Percentiles rank a stretch among this genome's conserved stretches.
Evolutionary conservation across 1,284 basidiomycete genomes (phyloP).

Genomic region (Polyporus tsugae): DNA sequence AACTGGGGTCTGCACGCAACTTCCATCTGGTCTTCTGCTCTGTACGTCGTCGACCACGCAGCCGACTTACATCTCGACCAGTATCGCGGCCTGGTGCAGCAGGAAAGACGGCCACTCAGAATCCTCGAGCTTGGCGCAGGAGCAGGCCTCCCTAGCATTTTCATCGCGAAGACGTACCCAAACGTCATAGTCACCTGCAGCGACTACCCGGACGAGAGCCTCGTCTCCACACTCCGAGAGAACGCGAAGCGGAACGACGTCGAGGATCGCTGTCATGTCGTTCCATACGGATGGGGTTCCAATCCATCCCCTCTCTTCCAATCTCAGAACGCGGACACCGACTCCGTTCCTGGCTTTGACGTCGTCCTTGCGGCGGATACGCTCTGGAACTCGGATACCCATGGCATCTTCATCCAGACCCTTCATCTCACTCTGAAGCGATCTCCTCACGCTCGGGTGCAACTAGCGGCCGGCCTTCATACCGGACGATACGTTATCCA

Average conservation of each 20-base stretch:
- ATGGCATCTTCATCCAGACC: constrained; percentile 60
- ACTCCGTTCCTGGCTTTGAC: constrained; percentile 55
- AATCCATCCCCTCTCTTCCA: constrained; percentile 49
- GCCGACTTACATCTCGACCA: constrained; percentile 50
- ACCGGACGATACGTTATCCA: constrained; percentile 76
- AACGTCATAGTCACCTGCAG: constrained; percentile 58
- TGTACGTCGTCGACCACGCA: constrained; percentile 71
- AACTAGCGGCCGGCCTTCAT: constrained; percentile 75
- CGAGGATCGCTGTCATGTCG: constrained; percentile 51
- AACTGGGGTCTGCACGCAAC: constrained; percentile 81
- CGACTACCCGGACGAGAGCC: constrained; percentile 75
- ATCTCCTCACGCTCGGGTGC: constrained; percentile 53
- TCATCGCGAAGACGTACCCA: constrained; percentile 58
- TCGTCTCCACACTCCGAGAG: constrained; percentile 63
- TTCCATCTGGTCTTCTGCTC: constrained; percentile 74
- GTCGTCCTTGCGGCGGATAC: constrained; percentile 77
- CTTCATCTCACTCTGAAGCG: constrained; percentile 56
- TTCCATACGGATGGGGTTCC: constrained; percentile 72
- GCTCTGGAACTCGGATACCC: constrained; percentile 73
- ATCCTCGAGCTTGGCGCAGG: constrained; percentile 79
- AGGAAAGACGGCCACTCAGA: constrained; percentile 40
- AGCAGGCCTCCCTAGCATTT: constrained; percentile 75
- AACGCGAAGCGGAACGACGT: constrained; percentile 64
- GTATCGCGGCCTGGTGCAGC: constrained; percentile 30
- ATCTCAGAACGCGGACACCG: constrained; percentile 5